These are phyloP conservation scores for Monosporascus cannonballus DNA, from an alignment of 2,329 filamentous ascomycete species.

Conservation along the genomic window DNA sequence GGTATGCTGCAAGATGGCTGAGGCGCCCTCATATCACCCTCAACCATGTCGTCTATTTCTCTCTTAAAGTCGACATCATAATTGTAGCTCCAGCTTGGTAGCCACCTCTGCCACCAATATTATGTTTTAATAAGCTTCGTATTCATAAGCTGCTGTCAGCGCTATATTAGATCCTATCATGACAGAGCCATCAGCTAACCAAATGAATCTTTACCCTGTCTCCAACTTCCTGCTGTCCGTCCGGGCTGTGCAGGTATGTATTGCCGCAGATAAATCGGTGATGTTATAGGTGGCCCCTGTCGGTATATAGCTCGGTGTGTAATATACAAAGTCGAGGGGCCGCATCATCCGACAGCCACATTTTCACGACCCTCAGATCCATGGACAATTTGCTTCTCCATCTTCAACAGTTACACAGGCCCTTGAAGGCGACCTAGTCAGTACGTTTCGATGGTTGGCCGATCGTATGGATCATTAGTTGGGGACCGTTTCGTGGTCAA, in stretches of 20 bases:
- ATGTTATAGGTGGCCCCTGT: background rate
- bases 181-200: background rate
- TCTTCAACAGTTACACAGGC: background rate
- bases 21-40: too few species aligned
- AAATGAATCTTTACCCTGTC: background rate
- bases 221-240: background rate
- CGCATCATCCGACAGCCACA: background rate
- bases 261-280: background rate
- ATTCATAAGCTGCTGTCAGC: background rate
- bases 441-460: too few species aligned
- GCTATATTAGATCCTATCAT: background rate
- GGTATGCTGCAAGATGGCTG: too few species aligned
- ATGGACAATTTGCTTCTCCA: background rate
- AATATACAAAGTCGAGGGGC: background rate
- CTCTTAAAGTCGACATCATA: background rate
- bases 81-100: background rate
- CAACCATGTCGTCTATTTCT: background rate
- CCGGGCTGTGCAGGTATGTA: background rate
- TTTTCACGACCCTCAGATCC: background rate
- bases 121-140: background rate
- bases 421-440: too few species aligned
- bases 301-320: background rate
- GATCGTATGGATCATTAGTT: too few species aligned
- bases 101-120: background rate
- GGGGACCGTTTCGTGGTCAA: background rate